Conservation (phyloP, 169 alveolate species). For the Plasmodium berghei region DNA sequence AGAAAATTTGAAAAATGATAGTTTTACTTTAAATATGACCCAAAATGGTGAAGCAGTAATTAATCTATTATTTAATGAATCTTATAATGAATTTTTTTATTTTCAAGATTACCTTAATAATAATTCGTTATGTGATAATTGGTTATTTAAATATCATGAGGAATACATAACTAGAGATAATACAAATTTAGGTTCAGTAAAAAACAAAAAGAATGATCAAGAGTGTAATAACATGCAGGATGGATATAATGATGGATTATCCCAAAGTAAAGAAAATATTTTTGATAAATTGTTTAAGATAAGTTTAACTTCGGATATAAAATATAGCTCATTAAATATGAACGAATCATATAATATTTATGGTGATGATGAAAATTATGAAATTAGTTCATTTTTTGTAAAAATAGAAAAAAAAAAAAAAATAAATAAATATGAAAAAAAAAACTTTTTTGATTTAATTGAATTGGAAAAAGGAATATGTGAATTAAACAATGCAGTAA, state of each 20-base stretch:
- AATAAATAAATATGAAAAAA: conserved; percentile 1
- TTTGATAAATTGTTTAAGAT: conserved; percentile 11
- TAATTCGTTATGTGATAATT: conserved; percentile 19
- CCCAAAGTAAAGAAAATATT: not conserved
- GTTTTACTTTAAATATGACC: not conserved
- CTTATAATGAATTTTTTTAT: conserved; percentile 46
- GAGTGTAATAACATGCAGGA: not conserved
- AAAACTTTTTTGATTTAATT: conserved; percentile 41
- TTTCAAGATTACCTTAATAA: conserved; percentile 51
- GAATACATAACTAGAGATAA: not conserved
- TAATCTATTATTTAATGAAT: conserved; percentile 42
- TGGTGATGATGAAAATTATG: conserved; percentile 44
- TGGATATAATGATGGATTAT: not conserved
- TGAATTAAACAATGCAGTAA: conserved; percentile 57
- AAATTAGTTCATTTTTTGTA: conserved; percentile 64
- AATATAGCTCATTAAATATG: conserved; percentile 23
- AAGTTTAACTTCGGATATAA: conserved; percentile 28
- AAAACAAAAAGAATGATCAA: not conserved
- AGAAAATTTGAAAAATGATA: not conserved
- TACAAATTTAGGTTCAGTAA: not conserved
- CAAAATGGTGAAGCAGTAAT: conserved; percentile 3
- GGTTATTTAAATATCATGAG: not conserved
- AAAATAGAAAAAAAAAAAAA: conserved; percentile 21
- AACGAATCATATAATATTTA: conserved; percentile 30
- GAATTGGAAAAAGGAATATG: conserved; percentile 71